Percentiles rank a stretch among this genome's conserved stretches.
Evolutionary conservation across 257 asterid species (phyloP).

Genomic region (Solanum stenotomum): DNA sequence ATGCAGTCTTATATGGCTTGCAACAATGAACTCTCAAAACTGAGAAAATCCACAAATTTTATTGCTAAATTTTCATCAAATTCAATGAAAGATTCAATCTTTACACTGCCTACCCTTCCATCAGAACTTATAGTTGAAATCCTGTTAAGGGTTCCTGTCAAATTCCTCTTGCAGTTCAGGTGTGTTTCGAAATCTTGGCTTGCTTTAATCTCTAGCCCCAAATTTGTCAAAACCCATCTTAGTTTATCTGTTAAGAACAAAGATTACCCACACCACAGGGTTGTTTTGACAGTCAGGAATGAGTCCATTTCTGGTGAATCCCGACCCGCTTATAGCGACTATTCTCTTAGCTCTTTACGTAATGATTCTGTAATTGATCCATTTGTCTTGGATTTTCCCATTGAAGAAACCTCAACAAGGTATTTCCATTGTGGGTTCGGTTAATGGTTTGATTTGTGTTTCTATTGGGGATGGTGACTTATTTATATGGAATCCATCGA

Average conservation of each 20-base stretch:
- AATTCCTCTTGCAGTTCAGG: background rate
- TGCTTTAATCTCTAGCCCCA: background rate
- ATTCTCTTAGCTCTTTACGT: conserved; percentile 25
- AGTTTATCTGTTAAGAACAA: background rate
- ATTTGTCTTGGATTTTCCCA: background rate
- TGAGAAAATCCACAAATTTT: background rate
- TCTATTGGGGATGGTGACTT: conserved; percentile 2
- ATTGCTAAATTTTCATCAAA: background rate
- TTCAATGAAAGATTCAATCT: background rate
- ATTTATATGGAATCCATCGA: conserved; percentile 40
- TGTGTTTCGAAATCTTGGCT: background rate
- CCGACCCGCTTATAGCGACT: background rate
- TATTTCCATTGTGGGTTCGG: conserved; percentile 30
- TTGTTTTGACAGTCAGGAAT: background rate
- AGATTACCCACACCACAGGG: background rate
- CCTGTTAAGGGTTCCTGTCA: background rate
- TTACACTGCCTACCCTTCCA: background rate
- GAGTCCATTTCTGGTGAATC: background rate
- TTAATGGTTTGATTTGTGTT: conserved; percentile 41
- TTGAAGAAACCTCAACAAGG: background rate
- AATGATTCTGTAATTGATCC: conserved; percentile 10
- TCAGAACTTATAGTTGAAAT: background rate
- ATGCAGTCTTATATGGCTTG: background rate
- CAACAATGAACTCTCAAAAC: background rate
- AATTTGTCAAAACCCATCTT: background rate